Conservation (phyloP, 192 early-diverging fungal genomes). For the Coemansia sp. region DNA sequence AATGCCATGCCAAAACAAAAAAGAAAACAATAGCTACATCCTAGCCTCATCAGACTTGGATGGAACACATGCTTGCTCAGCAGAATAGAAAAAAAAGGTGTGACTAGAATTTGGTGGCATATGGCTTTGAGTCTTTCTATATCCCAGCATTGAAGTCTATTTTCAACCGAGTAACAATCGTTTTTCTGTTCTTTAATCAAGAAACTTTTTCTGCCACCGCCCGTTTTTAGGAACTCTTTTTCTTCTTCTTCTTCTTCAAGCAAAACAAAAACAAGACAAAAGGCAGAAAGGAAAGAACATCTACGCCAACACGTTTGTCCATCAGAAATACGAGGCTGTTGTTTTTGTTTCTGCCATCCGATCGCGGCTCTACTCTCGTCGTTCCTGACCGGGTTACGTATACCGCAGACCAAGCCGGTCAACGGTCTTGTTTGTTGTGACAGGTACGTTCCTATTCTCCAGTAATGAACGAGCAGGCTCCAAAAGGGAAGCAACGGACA, state of each 20-base stretch:
- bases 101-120: not conserved
- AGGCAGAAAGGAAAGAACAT: too few relatives aligned
- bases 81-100: not conserved
- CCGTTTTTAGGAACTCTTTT: not conserved
- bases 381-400: not conserved
- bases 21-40: not conserved
- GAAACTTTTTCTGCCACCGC: too few relatives aligned
- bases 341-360: not conserved
- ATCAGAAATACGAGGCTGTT: too few relatives aligned
- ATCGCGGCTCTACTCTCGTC: not conserved
- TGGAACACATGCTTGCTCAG: not conserved
- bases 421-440: not conserved
- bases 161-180: too few relatives aligned
- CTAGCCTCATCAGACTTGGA: not conserved
- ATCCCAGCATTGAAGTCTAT: not conserved
- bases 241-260: conserved; percentile 1
- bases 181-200: too few relatives aligned
- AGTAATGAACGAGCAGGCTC: not conserved
- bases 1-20: not conserved
- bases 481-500: not conserved
- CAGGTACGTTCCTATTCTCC: conserved; percentile 2
- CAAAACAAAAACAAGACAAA: not conserved
- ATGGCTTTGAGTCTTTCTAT: not conserved
- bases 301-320: too few relatives aligned
- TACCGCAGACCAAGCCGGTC: not conserved